Percentiles rank a stretch among this genome's conserved stretches.
Conservation (phyloP, 768 basidiomycete species). For the Suillus discolor region DNA sequence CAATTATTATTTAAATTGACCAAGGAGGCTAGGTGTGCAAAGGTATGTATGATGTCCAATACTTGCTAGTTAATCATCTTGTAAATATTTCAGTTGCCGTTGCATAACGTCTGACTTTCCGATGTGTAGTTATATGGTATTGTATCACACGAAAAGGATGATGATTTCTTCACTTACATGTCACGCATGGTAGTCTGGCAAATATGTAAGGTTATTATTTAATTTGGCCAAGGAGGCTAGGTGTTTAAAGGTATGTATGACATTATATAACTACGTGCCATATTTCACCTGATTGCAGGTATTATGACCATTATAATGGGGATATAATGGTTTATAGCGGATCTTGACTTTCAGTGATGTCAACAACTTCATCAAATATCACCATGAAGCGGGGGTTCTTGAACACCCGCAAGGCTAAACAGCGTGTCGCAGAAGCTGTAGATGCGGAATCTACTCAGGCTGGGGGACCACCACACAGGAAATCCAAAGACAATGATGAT, state of each 20-base stretch:
- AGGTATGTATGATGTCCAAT: not conserved
- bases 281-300: not conserved
- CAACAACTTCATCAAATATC: not conserved
- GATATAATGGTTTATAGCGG: not conserved
- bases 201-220: not conserved
- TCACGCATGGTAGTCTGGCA: not conserved
- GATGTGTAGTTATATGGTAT: not conserved
- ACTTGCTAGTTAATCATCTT: not conserved
- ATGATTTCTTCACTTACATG: not conserved
- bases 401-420: conserved; percentile 16
- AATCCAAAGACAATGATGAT: not conserved
- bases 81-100: not conserved
- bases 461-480: not conserved
- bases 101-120: not conserved
- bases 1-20: not conserved
- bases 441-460: not conserved
- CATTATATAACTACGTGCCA: not conserved
- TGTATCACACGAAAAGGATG: not conserved
- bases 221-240: not conserved
- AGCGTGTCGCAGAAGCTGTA: conserved; percentile 11
- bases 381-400: conserved; percentile 28
- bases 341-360: not conserved
- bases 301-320: not conserved
- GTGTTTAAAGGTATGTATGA: not conserved
- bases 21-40: not conserved